phyloP scores from a whole-genome alignment of 148 eudicot species.

The Cornus controversa region DNA sequence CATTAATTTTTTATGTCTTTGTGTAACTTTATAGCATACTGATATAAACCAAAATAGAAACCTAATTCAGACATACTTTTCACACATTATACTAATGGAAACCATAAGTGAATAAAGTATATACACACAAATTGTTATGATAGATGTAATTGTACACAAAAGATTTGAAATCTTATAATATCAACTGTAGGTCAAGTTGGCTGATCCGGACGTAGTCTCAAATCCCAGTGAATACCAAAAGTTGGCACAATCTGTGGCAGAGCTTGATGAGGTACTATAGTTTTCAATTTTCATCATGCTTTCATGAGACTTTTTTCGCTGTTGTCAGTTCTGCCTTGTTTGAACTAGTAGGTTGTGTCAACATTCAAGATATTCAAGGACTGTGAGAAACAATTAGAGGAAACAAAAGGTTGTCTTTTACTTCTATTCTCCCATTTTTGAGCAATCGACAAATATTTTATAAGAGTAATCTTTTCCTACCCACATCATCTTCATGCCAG shows the following conservation, averaged over 20 bases:
- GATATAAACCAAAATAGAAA: too few species aligned
- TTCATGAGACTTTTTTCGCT: not conserved
- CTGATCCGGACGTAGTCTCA: conserved; percentile 91
- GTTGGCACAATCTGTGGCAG: conserved; percentile 84
- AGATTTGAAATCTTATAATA: conserved; percentile 1
- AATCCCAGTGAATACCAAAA: conserved; percentile 93
- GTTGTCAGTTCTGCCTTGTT: conserved; percentile 9
- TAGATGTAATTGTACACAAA: not conserved
- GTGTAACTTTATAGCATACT: too few species aligned
- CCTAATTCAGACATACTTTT: too few species aligned
- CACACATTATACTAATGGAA: not conserved
- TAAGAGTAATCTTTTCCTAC: conserved; percentile 3
- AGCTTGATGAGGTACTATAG: conserved; percentile 75
- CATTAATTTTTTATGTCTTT: not conserved
- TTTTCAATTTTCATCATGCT: conserved; percentile 5
- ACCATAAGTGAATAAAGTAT: not conserved
- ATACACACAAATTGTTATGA: too few species aligned
- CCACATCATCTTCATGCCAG: conserved; percentile 52
- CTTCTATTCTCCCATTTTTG: not conserved
- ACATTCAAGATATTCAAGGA: conserved; percentile 75
- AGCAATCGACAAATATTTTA: not conserved
- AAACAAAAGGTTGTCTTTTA: conserved; percentile 66
- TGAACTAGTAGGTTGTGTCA: conserved; percentile 63
- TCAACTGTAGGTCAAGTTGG: conserved; percentile 69
- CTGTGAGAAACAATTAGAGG: conserved; percentile 87